Conservation (phyloP, 2,329 filamentous ascomycete species). For the Exophiala aquamarina region DNA sequence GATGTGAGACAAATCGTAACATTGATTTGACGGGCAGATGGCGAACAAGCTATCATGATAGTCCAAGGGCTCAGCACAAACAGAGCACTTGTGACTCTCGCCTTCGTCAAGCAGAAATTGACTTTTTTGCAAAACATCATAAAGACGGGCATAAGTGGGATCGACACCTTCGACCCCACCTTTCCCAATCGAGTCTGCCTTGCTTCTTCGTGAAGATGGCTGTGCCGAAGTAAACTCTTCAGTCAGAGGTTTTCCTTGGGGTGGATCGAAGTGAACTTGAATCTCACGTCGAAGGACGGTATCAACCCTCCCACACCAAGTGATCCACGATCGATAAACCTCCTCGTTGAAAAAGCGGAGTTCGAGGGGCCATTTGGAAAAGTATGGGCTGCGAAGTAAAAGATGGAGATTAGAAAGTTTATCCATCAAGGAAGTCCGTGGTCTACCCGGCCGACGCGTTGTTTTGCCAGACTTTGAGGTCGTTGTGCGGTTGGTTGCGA, state of each 20-base stretch:
- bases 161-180: constrained; percentile 49
- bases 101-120: constrained; percentile 41
- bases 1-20: constrained; percentile 54
- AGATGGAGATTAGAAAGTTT: constrained; percentile 79
- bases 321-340: constrained; percentile 67
- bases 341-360: constrained; percentile 76
- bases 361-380: constrained; percentile 77
- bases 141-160: constrained; percentile 52
- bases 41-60: constrained; percentile 43
- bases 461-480: constrained; percentile 37
- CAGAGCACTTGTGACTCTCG: constrained; percentile 42
- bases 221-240: constrained; percentile 29
- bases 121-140: constrained; percentile 54
- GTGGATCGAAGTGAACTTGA: constrained; percentile 55
- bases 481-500: constrained; percentile 24
- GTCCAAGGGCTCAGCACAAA: constrained; percentile 48
- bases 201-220: constrained; percentile 21
- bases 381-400: constrained; percentile 75
- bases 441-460: constrained; percentile 54
- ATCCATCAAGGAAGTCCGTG: constrained; percentile 62
- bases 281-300: constrained; percentile 51
- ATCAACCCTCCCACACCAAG: constrained; percentile 53
- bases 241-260: constrained; percentile 19
- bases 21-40: constrained; percentile 52
- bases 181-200: constrained; percentile 28